Evolutionary conservation across 192 early-diverging fungal genomes (phyloP), one percentile per base, ranked within the genome.

Genomic region (Coemansia sp.): DNA sequence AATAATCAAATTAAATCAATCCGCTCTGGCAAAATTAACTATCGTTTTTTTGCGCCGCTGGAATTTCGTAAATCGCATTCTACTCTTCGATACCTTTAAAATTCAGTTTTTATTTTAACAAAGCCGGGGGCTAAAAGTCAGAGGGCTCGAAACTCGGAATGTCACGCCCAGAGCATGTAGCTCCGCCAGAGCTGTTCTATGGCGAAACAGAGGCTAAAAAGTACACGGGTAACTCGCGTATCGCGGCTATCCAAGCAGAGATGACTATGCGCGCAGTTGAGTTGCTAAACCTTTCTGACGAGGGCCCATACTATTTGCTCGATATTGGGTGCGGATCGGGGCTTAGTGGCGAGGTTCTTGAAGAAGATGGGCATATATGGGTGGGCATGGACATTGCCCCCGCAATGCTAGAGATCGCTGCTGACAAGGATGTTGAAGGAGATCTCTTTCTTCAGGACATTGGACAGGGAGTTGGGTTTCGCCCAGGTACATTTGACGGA

Each of bases 241-340:
- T 99, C 71, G 88, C 90, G 23, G 79, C 88, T 56, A 95, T 99
- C 75, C 96, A 99, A 70, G 92, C 91, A 12, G 91, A 96, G 70
- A 92, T 99, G 95, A 89, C 96, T 6, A 78, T 89, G 56, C 86
- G 96, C 48, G 94, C 94, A 0, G 82, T 99, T 16, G 95, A 99
- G 81, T 83, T 99, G 31, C 80, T 99, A 39, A 89, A 87, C 72
- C 80, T 99, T 13, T 88, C 90, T 13, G 85, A 87, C 6, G 91
- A 92, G 65, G 78, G 83, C 56, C 66, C 90, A 2, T 86, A 86
- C 58, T 93, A 85, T 53, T 70, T 99, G 47, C 86, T 99, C 23
- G 97, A 99, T 77, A 95, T 99, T 72, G 95, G 97, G 26, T 98
- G 97, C 73, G 97, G 96, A 72, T 96, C 94, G 10, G 97, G 97